phyloP scores from a whole-genome alignment of 352 stramenopile species.

The Globisporangium okanoganense region DNA sequence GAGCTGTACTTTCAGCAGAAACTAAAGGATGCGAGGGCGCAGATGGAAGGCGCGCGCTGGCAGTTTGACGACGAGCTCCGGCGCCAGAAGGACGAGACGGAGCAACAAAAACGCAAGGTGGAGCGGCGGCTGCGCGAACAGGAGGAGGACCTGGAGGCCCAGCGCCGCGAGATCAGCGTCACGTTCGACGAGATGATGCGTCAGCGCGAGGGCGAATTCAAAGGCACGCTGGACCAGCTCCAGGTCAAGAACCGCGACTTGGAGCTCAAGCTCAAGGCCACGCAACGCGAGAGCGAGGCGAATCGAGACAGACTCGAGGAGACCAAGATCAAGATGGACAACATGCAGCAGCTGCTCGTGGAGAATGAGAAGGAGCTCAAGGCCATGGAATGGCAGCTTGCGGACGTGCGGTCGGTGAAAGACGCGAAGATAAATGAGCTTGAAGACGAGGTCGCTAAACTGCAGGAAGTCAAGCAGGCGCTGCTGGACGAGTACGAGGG shows the following conservation, averaged over 20 bases:
- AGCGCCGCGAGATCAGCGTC: slow-evolving; percentile 66
- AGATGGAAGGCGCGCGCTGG: slow-evolving; percentile 70
- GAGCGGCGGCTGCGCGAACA: slow-evolving; percentile 66
- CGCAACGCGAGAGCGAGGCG: slow-evolving; percentile 38
- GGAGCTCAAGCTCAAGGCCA: slow-evolving; percentile 53
- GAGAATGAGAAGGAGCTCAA: slow-evolving; percentile 71
- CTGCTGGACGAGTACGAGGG: slow-evolving; percentile 82
- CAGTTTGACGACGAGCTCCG: slow-evolving; percentile 75
- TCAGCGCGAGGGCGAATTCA: slow-evolving; percentile 58
- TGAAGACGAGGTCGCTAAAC: slow-evolving; percentile 42
- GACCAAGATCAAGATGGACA: slow-evolving; percentile 63
- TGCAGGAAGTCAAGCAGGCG: slow-evolving; percentile 73
- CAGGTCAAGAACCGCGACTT: slow-evolving; percentile 45
- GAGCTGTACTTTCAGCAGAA: slow-evolving; percentile 65
- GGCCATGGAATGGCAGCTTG: slow-evolving; percentile 60
- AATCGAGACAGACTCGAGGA: slow-evolving; percentile 43
- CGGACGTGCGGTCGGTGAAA: slow-evolving; percentile 51
- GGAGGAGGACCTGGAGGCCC: slow-evolving; percentile 71
- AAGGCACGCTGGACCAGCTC: slow-evolving; percentile 37
- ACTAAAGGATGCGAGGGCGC: slow-evolving; percentile 64
- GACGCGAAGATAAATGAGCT: slow-evolving; percentile 65
- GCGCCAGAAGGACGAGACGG: slow-evolving; percentile 56
- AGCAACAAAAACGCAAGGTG: slow-evolving; percentile 39
- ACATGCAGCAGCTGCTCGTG: slow-evolving; percentile 48
- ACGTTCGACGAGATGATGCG: slow-evolving; percentile 80